Conservation (phyloP, 1,284 basidiomycete species). For the Ganoderma multipileum region DNA sequence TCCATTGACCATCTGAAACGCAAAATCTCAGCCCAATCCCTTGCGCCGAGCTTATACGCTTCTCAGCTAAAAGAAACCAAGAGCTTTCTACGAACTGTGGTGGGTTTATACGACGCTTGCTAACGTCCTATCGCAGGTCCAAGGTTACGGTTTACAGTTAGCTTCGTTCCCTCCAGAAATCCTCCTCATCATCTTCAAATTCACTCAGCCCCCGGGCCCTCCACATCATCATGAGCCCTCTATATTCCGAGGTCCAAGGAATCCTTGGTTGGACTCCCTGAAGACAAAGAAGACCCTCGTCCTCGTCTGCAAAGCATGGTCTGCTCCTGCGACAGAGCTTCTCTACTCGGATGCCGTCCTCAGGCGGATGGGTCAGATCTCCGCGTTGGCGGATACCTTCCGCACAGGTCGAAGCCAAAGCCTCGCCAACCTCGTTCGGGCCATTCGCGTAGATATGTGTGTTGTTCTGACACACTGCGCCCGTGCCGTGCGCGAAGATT, state of each 20-base stretch:
- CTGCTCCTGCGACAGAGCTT: constrained; percentile 8
- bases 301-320: constrained; percentile 16
- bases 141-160: neutral
- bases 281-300: constrained; percentile 9
- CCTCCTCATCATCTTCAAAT: neutral
- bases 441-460: neutral
- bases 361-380: constrained; percentile 12
- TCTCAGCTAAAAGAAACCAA: neutral
- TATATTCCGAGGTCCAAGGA: neutral
- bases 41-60: neutral
- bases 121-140: neutral
- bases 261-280: constrained; percentile 3
- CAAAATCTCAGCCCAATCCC: too few relatives aligned
- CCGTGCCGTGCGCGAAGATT: neutral
- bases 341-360: constrained; percentile 14
- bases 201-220: neutral
- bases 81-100: neutral
- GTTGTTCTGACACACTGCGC: neutral
- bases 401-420: neutral
- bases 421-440: neutral
- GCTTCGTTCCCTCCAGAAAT: neutral
- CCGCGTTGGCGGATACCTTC: neutral
- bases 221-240: neutral
- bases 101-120: neutral
- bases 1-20: too few relatives aligned